phyloP scores from a whole-genome alignment of 768 basidiomycete genomes.

The Amanita brunnescens region DNA sequence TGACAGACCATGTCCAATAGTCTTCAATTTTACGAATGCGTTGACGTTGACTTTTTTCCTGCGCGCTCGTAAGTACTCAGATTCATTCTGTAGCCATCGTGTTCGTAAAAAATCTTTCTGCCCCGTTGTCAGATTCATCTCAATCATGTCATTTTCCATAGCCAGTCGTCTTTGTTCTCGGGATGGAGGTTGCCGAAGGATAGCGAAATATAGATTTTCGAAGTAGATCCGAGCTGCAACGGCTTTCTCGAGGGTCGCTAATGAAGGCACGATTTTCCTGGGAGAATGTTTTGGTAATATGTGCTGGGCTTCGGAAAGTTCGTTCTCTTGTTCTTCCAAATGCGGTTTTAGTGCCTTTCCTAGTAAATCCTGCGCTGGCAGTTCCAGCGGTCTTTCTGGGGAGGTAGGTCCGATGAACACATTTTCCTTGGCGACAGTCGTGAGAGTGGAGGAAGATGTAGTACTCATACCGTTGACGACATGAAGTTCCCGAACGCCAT shows the following conservation, averaged over 20 bases:
- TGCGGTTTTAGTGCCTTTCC: constrained; percentile 53
- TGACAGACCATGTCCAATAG: constrained; percentile 80
- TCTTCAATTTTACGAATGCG: constrained; percentile 84
- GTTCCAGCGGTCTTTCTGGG: constrained; percentile 44
- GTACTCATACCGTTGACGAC: constrained; percentile 76
- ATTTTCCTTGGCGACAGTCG: constrained; percentile 70
- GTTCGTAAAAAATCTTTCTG: constrained; percentile 67
- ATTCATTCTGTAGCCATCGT: constrained; percentile 84
- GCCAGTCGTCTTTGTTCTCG: constrained; percentile 78
- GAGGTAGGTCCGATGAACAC: constrained; percentile 33
- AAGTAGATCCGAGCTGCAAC: constrained; percentile 92
- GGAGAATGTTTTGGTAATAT: constrained; percentile 36
- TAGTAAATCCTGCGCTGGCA: constrained; percentile 54
- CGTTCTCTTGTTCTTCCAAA: constrained; percentile 55
- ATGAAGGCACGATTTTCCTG: constrained; percentile 44
- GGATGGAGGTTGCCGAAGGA: constrained; percentile 77
- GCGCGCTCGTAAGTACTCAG: constrained; percentile 78
- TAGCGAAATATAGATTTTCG: constrained; percentile 81
- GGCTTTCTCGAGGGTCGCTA: constrained; percentile 89
- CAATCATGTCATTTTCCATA: constrained; percentile 81
- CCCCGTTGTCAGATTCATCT: constrained; percentile 57
- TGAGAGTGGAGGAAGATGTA: constrained; percentile 60
- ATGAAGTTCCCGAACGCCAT: constrained; percentile 47
- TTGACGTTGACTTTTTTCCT: constrained; percentile 76
- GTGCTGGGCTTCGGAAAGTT: constrained; percentile 30